Base-by-base conservation (phyloP, 331 rosid species). In the Phaseolus coccineus region DNA sequence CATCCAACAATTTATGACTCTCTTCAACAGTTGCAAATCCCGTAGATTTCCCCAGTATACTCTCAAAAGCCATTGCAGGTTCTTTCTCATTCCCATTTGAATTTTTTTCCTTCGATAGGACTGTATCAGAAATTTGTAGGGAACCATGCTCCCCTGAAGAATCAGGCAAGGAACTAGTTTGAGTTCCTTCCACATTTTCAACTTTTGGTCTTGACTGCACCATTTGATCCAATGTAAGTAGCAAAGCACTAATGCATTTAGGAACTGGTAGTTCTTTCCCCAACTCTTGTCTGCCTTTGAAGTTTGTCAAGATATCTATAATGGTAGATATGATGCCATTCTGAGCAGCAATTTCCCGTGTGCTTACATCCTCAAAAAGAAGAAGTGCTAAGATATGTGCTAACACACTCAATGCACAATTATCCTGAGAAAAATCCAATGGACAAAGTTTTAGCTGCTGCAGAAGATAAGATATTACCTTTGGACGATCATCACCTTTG, bases 371-470 rank as follows among this genome's bases (percentile, higher is more conserved):
- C 89, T 96, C 99, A 74, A 90, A 89, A 78, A 96, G 98, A 76
- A 93, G 85, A 83, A 96, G 80, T 13, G 99, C 94, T 71, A 90
- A 88, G 78, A 88, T 87, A 87, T 93, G 99, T 3, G 91, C 88
- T 51, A 96, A 52, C 91, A 93, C 87, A 82, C 98, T 86, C 85
- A 91, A 87, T 15, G 93, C 88, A 83, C 92, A 87, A 75, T 80
- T 88, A 73, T 96, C 94, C 81, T 86, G 86, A 9, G 93, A 78
- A 73, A 91, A 96, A 68, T 96, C 99, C 84, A 80, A 65, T 5
- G 93, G 92, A 76, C 94, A 93, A 83, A 88, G 92, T 89, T 93
- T 90, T 72, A 93, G 90, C 85, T 96, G 99, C 87, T 96, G 98
- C 89, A 92, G 83, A 74, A 96, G 92, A 90, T 88, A 93, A 85